phyloP scores from a whole-genome alignment of 176 grass and related monocot genomes.

The Zea luxurians region DNA sequence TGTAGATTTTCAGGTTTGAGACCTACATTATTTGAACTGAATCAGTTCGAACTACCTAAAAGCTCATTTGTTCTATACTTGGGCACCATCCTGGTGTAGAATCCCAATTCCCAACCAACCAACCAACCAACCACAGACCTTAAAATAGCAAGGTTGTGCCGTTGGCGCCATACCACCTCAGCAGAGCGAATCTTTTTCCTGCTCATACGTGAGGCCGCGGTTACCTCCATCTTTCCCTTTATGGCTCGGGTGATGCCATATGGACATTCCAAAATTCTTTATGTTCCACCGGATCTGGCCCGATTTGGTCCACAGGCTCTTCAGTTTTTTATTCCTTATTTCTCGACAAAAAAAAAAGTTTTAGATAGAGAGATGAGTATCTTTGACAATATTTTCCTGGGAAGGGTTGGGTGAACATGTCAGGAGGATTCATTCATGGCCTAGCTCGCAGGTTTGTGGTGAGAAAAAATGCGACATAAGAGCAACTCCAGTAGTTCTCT shows the following conservation, averaged over 20 bases:
- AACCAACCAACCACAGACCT: conserved; percentile 1
- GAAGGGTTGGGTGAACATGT: neutral
- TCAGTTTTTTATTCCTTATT: neutral
- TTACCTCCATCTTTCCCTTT: conserved; percentile 10
- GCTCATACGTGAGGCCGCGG: neutral
- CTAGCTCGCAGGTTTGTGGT: neutral
- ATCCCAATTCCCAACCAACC: neutral
- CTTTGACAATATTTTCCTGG: neutral
- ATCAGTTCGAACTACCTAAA: neutral
- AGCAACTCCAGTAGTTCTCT: too few species aligned
- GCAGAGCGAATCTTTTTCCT: conserved; percentile 36
- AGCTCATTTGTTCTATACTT: neutral
- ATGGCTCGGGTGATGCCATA: conserved; percentile 18
- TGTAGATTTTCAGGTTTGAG: neutral
- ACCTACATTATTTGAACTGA: neutral
- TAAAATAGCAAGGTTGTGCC: neutral
- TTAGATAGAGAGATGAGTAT: neutral
- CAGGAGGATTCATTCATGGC: neutral
- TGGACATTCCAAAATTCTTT: conserved; percentile 18
- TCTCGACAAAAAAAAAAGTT: neutral
- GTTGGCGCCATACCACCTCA: conserved; percentile 5
- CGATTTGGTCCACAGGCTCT: neutral
- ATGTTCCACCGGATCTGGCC: neutral
- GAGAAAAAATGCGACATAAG: neutral
- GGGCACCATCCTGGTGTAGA: neutral